phyloP scores from a whole-genome alignment of 2,329 filamentous ascomycete genomes.

The Stylonectria norvegica region DNA sequence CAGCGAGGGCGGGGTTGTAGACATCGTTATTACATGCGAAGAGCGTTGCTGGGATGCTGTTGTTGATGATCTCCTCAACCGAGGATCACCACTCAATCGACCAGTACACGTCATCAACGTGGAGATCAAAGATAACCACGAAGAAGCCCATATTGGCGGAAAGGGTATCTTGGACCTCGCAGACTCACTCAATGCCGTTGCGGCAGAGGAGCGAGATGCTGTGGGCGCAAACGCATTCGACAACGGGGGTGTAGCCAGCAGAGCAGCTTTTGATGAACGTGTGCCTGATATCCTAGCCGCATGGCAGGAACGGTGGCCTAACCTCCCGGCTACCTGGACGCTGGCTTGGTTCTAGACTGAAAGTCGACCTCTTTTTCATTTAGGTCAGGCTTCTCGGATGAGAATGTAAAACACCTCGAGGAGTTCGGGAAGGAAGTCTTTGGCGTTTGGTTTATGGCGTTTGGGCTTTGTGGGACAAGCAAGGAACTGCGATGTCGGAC shows the following conservation, averaged over 20 bases:
- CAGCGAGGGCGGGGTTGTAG: constrained; percentile 84
- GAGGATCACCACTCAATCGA: constrained; percentile 81
- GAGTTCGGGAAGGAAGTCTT: no score
- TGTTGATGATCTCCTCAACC: constrained; percentile 83
- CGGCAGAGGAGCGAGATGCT: constrained; percentile 68
- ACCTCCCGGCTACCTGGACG: constrained; percentile 88
- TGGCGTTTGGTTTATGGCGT: no score
- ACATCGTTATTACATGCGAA: constrained; percentile 95
- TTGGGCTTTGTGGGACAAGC: no score
- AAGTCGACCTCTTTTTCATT: no score
- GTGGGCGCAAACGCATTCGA: constrained; percentile 66
- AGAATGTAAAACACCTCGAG: no score
- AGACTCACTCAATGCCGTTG: constrained; percentile 75
- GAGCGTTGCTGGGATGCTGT: constrained; percentile 98
- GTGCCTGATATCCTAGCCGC: constrained; percentile 87
- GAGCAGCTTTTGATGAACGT: constrained; percentile 82
- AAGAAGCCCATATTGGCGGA: constrained; percentile 88
- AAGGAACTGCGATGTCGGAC: no score
- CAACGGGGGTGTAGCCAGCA: constrained; percentile 60
- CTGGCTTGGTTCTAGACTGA: constrained; percentile 77
- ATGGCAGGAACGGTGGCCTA: constrained; percentile 95
- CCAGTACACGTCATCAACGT: constrained; percentile 98
- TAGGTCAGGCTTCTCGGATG: no score
- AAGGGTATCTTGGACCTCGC: constrained; percentile 90
- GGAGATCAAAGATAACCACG: constrained; percentile 97